Evolutionary conservation across 257 asterid genomes (phyloP), one percentile per base, ranked within the genome.

Genomic region (Primulina huaijiensis): DNA sequence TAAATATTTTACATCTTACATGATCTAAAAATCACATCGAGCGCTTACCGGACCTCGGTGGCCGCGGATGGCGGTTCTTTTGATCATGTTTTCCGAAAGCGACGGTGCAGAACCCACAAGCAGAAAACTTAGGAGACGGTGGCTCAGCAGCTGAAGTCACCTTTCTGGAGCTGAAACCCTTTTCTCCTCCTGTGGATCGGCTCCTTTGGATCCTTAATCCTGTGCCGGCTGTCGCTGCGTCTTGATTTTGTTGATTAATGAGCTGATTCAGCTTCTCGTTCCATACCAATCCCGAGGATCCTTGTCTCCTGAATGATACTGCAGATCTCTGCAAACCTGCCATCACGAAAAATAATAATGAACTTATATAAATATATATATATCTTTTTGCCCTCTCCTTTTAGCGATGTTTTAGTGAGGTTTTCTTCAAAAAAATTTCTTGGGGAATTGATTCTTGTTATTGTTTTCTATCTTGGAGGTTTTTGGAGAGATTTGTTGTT

Each of bases 211-310:
- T 76, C 72, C 60, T 52, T 74, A 74, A 60, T 71, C 76, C 77
- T 17, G 69, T 27, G 35, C 30, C 74, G 66, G 67, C 11, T 43
- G 75, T 70, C 43, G 79, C 46, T 21, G 78, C 5, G 2, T 80
- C 34, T 20, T 20, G 53, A 20, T 79, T 68, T 38, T 71, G 80
- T 62, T 79, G 78, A 56, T 83, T 67, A 20, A 72, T 78, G 67
- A 72, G 68, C 77, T 75, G 82, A 60, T 76, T 75, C 76, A 87
- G 76, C 60, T 88, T 90, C 76, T 88, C 96, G 76, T 90, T 92
- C 95, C 95, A 90, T 10, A 90, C 88, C n/a, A 85, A 74, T 40
- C 97, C 97, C n/a, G 97, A 90, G 7, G 97, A 90, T 50, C 97
- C 97, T 57, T 88, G 95, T 64, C 97, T 74, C 84, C 97, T 69